These are phyloP conservation scores for Euphorbia pulcherrima DNA, from an alignment of 345 rosid genomes.

Conservation along the genomic window DNA sequence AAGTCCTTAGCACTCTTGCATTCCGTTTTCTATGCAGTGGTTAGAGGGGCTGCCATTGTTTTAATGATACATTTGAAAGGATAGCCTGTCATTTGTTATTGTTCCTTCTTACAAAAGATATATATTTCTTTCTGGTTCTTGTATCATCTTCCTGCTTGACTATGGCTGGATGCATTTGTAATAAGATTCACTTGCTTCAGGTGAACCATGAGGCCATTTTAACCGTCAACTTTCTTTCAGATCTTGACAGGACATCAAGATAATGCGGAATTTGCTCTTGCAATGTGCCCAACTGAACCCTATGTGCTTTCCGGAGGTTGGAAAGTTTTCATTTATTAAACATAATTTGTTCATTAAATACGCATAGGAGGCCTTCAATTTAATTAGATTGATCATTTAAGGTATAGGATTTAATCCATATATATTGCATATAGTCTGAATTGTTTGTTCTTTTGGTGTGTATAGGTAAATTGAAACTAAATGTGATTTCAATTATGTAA, in stretches of 20 bases:
- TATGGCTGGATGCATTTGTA: neutral
- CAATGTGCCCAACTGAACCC: constrained; percentile 97
- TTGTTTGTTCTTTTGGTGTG: neutral
- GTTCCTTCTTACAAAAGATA: too few relatives aligned
- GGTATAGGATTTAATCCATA: neutral
- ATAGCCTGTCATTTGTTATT: neutral
- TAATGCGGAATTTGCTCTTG: constrained; percentile 99
- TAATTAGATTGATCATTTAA: neutral
- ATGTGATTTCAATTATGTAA: neutral
- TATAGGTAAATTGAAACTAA: neutral
- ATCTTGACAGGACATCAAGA: constrained; percentile 96
- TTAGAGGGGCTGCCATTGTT: neutral
- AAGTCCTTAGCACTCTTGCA: neutral
- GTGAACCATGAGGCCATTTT: neutral
- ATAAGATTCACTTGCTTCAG: neutral
- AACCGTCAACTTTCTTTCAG: constrained; percentile 39
- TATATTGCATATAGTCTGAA: neutral
- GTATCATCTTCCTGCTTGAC: neutral
- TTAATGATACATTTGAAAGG: neutral
- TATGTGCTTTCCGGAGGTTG: constrained; percentile 99
- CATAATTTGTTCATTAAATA: too few relatives aligned
- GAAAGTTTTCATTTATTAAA: neutral
- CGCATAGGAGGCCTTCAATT: neutral
- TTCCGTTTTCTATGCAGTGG: neutral
- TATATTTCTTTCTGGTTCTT: neutral